A percentile compares a stretch with the other conserved stretches of the same genome.
Evolutionary conservation across 371 early-diverging fungal species (phyloP).

Genomic region (Capillidium heterosporum): DNA sequence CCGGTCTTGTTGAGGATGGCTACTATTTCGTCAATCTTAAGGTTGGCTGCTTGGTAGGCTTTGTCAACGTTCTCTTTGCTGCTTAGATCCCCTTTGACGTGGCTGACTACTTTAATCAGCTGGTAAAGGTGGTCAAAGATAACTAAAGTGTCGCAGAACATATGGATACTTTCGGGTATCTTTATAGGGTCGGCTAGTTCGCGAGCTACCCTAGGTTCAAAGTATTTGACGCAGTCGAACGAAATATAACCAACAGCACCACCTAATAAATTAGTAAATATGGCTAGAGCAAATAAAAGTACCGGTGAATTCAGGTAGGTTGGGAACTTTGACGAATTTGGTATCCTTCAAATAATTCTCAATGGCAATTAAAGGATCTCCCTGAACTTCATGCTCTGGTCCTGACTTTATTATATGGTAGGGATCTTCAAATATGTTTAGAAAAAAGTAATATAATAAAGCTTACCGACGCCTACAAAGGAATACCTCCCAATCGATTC

Average conservation of each 20-base stretch:
- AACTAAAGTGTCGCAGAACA: conserved; percentile 85
- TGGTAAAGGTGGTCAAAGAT: conserved; percentile 88
- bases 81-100: conserved; percentile 49
- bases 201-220: conserved; percentile 72
- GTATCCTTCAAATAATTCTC: conserved; percentile 61
- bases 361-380: conserved; percentile 76
- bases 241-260: conserved; percentile 93
- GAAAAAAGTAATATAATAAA: not conserved
- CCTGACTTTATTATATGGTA: conserved; percentile 68
- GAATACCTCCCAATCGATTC: conserved; percentile 90
- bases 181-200: conserved; percentile 63
- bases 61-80: conserved; percentile 27
- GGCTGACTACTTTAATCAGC: conserved; percentile 73
- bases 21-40: conserved; percentile 41
- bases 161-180: conserved; percentile 82
- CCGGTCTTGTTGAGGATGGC: conserved; percentile 20
- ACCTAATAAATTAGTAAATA: conserved; percentile 20
- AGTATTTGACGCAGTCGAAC: conserved; percentile 90
- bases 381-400: conserved; percentile 34
- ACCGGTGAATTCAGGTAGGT: conserved; percentile 77
- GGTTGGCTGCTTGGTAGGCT: conserved; percentile 41
- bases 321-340: conserved; percentile 58
- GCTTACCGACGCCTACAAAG: conserved; percentile 73
- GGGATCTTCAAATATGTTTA: conserved; percentile 48
- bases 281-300: conserved; percentile 1